phyloP scores from a whole-genome alignment of 805 yeast genomes.

The Myxozyma neglecta region DNA sequence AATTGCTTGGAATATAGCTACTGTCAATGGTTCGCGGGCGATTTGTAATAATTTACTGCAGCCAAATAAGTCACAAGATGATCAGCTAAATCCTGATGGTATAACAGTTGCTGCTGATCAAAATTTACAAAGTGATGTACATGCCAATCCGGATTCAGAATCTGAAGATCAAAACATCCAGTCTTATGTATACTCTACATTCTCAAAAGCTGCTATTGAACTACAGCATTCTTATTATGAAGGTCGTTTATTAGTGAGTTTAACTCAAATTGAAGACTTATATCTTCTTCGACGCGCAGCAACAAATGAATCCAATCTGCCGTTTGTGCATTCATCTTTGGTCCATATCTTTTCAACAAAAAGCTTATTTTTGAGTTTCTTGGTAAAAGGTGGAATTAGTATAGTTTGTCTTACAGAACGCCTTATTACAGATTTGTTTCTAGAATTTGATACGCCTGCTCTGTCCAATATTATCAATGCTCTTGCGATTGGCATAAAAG shows the following conservation, averaged over 20 bases:
- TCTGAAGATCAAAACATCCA: not conserved
- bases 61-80: not conserved
- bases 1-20: constrained; percentile 23
- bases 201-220: not conserved
- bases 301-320: not conserved
- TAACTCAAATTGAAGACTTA: constrained; percentile 17
- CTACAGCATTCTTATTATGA: not conserved
- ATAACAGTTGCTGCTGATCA: too few species aligned
- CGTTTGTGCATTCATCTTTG: constrained; percentile 11
- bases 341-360: constrained; percentile 7
- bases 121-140: not conserved
- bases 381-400: not conserved
- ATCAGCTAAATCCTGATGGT: not conserved
- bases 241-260: constrained; percentile 3
- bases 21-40: not conserved
- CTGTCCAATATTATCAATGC: constrained; percentile 7
- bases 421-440: not conserved
- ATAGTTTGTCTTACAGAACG: not conserved
- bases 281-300: constrained; percentile 11
- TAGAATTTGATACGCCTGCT: constrained; percentile 6
- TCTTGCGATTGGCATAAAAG: constrained; percentile 9
- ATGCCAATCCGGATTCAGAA: not conserved
- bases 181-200: not conserved
- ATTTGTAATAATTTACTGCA: constrained; percentile 1
- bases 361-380: not conserved